phyloP scores from a whole-genome alignment of 2,329 filamentous ascomycete species.

The Colletotrichum horii region DNA sequence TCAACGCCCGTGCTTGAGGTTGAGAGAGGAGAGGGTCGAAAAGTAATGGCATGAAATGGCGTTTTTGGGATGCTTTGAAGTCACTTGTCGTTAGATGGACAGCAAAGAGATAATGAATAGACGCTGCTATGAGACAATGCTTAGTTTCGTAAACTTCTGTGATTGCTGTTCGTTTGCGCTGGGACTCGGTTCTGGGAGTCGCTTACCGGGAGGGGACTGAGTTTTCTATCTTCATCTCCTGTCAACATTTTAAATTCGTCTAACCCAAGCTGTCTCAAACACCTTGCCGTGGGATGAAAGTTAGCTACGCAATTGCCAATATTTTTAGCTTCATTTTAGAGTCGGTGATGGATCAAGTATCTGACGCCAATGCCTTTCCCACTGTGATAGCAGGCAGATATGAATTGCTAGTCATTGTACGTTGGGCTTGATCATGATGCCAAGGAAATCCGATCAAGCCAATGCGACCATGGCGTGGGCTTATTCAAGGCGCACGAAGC shows the following conservation, averaged over 20 bases:
- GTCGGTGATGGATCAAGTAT: background rate
- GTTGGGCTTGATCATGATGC: background rate
- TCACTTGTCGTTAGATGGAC: background rate
- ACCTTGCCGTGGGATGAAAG: background rate
- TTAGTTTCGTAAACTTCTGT: fast-evolving
- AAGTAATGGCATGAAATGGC: background rate
- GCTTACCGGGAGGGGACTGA: background rate
- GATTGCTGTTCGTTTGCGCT: fast-evolving
- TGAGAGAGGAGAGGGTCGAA: background rate
- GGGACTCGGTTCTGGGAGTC: background rate
- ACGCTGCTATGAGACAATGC: background rate
- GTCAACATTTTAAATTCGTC: background rate
- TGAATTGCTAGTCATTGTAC: background rate
- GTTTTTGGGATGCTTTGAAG: background rate
- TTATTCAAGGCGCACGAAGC: too few species aligned
- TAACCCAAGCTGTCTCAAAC: background rate
- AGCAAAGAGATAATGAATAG: background rate
- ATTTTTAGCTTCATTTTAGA: too few species aligned
- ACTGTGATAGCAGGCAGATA: background rate
- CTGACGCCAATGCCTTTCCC: background rate
- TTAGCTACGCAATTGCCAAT: too few species aligned
- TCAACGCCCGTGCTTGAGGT: background rate
- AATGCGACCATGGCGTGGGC: background rate
- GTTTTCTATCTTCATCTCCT: background rate
- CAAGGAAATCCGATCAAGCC: fast-evolving